These are phyloP conservation scores for Podila clonocystis DNA, from an alignment of 192 early-diverging fungal species.

Conservation along the genomic window DNA sequence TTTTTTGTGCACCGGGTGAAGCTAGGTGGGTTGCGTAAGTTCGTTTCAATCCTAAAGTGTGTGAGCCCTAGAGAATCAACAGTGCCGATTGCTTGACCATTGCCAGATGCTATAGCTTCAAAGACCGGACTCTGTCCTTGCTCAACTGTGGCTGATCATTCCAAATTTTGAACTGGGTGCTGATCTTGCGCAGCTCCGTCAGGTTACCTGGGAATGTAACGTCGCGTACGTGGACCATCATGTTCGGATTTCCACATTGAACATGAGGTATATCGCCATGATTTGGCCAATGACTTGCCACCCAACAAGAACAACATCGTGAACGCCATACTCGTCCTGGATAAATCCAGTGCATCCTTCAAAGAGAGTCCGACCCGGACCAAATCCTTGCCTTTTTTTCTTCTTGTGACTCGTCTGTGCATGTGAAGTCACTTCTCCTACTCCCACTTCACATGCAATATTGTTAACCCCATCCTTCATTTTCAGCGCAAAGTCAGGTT, in stretches of 20 bases:
- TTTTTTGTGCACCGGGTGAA: too few relatives aligned
- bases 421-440: slow-evolving; percentile 26
- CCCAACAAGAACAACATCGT: slow-evolving; percentile 11
- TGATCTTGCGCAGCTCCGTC: slow-evolving; percentile 5
- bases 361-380: slow-evolving; percentile 27
- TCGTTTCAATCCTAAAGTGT: slow-evolving; percentile 11
- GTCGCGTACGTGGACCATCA: slow-evolving; percentile 12
- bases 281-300: slow-evolving; percentile 28
- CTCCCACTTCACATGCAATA: slow-evolving; percentile 17
- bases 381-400: slow-evolving; percentile 36
- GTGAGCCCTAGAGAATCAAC: neutral
- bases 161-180: slow-evolving; percentile 12
- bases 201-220: slow-evolving; percentile 9
- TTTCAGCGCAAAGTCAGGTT: slow-evolving; percentile 21
- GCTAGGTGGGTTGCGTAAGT: too few relatives aligned
- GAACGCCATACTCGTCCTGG: slow-evolving; percentile 21
- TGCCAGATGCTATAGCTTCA: slow-evolving; percentile 8
- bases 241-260: slow-evolving; percentile 9
- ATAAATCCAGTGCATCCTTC: slow-evolving; percentile 38
- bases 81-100: neutral
- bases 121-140: slow-evolving; percentile 15
- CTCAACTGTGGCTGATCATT: slow-evolving; percentile 17
- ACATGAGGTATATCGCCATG: slow-evolving; percentile 15
- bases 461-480: slow-evolving; percentile 19
- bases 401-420: slow-evolving; percentile 21